Base-by-base conservation (phyloP, 352 stramenopile species). In the Phytophthora chlamydospora region DNA sequence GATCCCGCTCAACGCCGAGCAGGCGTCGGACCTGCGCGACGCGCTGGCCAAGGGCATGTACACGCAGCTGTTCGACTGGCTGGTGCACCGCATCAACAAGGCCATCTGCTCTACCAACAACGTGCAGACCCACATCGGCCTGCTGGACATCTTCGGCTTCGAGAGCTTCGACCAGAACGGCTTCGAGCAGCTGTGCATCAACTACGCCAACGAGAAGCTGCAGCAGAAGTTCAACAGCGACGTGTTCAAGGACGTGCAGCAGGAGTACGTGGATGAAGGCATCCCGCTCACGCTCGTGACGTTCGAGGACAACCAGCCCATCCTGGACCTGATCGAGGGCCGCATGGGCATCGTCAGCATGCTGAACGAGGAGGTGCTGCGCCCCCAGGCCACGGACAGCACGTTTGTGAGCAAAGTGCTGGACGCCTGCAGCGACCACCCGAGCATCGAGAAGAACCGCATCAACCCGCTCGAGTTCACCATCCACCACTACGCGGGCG, bases 131-230 rank as follows among this genome's bases (percentile, higher is more conserved):
- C 81, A 91, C 71, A 98, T 98, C 65, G 89, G 91, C 55, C 69
- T 98, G 53, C 73, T 98, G 16, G 96, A 99, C 74, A 98, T 99
- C 59, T 98, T 98, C 68, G 95, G 96, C 11, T 99, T 99, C 61
- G 96, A 99, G 73, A 90, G 76, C 45, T 98, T 98, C 53, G 73
- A 96, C 34, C 78, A 74, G 38, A 92, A 93, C 59, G 85, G 75
- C 24, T 97, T 97, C 40, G 88, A 97, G 62, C 93, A 98, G 68
- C 72, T 97, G 27, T 97, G 89, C 66, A 97, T 97, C 64, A 97
- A 97, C 78, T 97, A 91, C 56, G 88, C 82, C 9, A 97, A 97
- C 68, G 90, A 97, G 56, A 95, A 94, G 70, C 76, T 97, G 8
- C 90, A 97, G 68, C 78, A 90, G 49, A 90, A 92, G 66, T 91